Conservation (phyloP, 768 basidiomycete species). For the Mycena alexandri region DNA sequence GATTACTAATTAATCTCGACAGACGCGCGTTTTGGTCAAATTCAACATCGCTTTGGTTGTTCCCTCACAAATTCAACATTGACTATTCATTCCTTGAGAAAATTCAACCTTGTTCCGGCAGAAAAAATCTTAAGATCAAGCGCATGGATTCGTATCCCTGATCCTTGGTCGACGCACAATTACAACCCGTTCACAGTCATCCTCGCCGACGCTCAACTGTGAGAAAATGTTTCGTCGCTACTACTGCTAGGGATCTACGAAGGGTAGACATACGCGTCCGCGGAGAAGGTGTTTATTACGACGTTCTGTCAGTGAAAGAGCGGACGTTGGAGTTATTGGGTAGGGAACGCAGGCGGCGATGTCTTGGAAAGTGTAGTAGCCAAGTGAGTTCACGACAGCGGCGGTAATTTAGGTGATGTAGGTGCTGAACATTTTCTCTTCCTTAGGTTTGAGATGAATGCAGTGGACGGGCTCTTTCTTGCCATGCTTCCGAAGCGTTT, state of each 20-base stretch:
- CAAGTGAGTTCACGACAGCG: slow-evolving; percentile 9
- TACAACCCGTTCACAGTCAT: neutral
- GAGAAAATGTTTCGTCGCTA: slow-evolving; percentile 15
- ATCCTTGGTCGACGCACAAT: slow-evolving; percentile 10
- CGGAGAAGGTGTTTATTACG: slow-evolving; percentile 9
- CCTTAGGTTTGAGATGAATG: too few relatives aligned
- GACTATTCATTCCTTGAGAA: too few relatives aligned
- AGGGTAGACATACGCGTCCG: slow-evolving; percentile 7
- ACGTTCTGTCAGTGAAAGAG: slow-evolving; percentile 7
- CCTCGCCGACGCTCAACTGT: neutral
- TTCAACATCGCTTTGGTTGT: too few relatives aligned
- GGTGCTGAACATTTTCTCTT: slow-evolving; percentile 9
- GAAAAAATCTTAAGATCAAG: neutral
- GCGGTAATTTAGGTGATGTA: neutral
- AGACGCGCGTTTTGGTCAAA: too few relatives aligned
- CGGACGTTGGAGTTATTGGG: slow-evolving; percentile 10
- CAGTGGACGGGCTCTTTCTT: too few relatives aligned
- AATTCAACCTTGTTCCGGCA: neutral
- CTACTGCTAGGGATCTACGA: slow-evolving; percentile 16
- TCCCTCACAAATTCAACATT: too few relatives aligned
- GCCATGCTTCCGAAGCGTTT: too few relatives aligned
- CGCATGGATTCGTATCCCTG: slow-evolving; percentile 2
- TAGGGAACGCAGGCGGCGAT: slow-evolving; percentile 15
- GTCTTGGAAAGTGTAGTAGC: slow-evolving; percentile 12
- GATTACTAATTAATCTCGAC: too few relatives aligned